Evolutionary conservation across 495 filamentous ascomycete genomes (phyloP).

Genomic region (Talaromyces adpressus): DNA sequence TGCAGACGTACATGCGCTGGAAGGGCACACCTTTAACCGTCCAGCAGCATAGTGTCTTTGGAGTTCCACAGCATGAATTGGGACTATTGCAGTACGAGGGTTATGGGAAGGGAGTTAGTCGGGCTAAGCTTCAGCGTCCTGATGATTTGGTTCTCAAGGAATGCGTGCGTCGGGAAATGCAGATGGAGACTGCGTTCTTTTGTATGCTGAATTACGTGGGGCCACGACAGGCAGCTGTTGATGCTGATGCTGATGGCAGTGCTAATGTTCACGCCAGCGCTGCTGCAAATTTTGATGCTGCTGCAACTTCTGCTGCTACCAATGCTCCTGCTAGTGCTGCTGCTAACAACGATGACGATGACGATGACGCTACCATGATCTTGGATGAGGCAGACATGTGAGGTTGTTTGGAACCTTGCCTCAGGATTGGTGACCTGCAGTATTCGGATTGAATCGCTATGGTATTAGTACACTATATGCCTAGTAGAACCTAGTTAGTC

Average conservation of each 20-base stretch:
- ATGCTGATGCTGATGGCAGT: not conserved
- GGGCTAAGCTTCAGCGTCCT: constrained; percentile 36
- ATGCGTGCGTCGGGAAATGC: constrained; percentile 34
- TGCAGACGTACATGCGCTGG: constrained; percentile 37
- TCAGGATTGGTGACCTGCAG: not conserved
- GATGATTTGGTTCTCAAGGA: constrained; percentile 53
- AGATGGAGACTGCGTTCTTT: constrained; percentile 21
- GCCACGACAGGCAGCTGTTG: not conserved
- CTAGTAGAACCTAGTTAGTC: not conserved
- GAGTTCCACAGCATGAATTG: constrained; percentile 40
- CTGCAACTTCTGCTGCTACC: no score
- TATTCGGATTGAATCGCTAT: not conserved
- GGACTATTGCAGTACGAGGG: constrained; percentile 44
- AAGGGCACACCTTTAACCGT: constrained; percentile 13
- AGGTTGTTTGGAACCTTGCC: not conserved
- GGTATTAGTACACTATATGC: not conserved
- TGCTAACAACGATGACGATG: not conserved
- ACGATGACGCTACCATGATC: not conserved
- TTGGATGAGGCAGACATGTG: not conserved
- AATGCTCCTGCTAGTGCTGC: not conserved
- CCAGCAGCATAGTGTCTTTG: constrained; percentile 15
- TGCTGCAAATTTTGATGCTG: not conserved
- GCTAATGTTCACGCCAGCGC: not conserved
- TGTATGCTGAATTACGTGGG: not conserved
- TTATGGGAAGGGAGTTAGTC: constrained; percentile 30